Base-by-base conservation (phyloP, 352 stramenopile species). In the Globisporangium heterothallicum region DNA sequence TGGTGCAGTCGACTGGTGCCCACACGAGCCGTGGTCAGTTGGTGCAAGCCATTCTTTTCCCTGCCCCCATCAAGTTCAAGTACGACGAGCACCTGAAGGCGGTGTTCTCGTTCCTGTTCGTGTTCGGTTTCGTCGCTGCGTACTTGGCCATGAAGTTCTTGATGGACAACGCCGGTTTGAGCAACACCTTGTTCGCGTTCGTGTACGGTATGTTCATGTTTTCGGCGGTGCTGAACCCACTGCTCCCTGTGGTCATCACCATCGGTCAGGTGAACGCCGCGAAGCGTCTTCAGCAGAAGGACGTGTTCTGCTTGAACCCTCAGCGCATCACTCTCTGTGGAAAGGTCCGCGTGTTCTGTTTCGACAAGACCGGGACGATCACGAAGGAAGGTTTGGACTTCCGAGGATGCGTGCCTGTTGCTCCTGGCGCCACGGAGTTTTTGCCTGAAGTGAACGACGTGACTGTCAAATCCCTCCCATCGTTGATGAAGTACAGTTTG, bases 341-440 rank as follows among this genome's bases (percentile, higher is more conserved):
- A n/a, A 97, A 96, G 59, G 84, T 96, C 8, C 82, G 75, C 36
- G 68, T 91, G 6, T 90, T 88, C 38, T 96, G 87, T 61, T 97
- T 97, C 61, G 89, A 97, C 72, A 97, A 97, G 62, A 97, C 89
- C 0, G 89, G 89, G 6, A 97, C 89, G 16, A 78, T 97, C 43
- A 97, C 89, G 18, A 92, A 95, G 53, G 72, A 96, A 48, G 89
- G 89, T 2, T 61, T 97, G 6, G 78, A 95, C 48, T 96, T 92
- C 59, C 56, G 83, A 49, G 82, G 73, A 29, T 80, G 73, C 26
- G 54, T 86, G n/a, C 74, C 74, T 0, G 66, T 87, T 14, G 53
- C 66, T 26, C 16, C 38, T 16, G 21, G 19, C 7, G 9, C 25
- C 16, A 84, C 70, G 12, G 64, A 80, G 26, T 83, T 84, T 59